Percentiles rank a stretch among this genome's conserved stretches.
phyloP scores from a whole-genome alignment of 179 eudicot species.

The Silene noctiflora region DNA sequence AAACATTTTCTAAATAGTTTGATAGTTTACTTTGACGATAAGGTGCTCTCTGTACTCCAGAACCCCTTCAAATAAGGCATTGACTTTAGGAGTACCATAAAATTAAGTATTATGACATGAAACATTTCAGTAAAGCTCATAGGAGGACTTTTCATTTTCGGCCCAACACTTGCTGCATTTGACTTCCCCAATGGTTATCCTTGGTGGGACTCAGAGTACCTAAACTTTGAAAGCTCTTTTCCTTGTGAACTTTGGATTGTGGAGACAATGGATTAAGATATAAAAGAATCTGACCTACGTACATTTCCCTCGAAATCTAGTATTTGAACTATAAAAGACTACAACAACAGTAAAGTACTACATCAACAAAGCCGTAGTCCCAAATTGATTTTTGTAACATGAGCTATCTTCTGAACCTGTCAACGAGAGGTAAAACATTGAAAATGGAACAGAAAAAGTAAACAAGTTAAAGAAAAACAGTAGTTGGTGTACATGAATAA shows the following conservation, averaged over 20 bases:
- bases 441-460: background rate
- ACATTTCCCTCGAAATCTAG: background rate
- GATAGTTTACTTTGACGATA: background rate
- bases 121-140: background rate
- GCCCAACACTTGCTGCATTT: background rate
- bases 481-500: background rate
- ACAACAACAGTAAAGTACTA: background rate
- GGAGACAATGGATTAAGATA: background rate
- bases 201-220: background rate
- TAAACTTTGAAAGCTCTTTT: background rate
- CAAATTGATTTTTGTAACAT: background rate
- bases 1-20: background rate
- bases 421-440: background rate
- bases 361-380: background rate
- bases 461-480: background rate
- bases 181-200: background rate
- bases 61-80: background rate
- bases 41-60: background rate
- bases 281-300: background rate
- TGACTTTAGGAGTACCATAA: background rate
- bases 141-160: background rate
- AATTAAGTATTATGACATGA: background rate
- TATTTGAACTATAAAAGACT: background rate
- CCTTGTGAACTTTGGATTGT: background rate
- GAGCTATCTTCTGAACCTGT: background rate